Conservation (phyloP, 106 monocot genomes). For the Platanthera guangdongensis region DNA sequence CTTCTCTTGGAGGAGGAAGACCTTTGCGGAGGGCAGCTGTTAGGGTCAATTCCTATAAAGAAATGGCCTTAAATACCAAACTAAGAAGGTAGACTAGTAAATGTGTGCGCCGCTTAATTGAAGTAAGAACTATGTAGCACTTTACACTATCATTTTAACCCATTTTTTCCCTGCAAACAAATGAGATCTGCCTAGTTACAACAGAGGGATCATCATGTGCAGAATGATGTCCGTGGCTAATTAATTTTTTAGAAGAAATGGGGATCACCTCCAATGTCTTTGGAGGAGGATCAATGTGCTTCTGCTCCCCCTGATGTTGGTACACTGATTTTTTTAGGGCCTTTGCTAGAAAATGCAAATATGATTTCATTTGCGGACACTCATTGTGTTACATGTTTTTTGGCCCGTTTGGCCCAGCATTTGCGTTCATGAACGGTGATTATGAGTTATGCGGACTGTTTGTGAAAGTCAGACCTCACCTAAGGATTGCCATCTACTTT, state of each 20-base stretch:
- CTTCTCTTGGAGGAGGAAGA: constrained; percentile 17
- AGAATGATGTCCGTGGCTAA: not conserved
- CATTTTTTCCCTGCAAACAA: not conserved
- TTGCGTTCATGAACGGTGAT: too few relatives aligned
- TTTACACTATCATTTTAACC: not conserved
- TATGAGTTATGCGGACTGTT: too few relatives aligned
- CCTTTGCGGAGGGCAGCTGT: constrained; percentile 42
- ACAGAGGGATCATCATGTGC: not conserved
- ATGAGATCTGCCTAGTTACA: not conserved
- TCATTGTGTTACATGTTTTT: too few relatives aligned
- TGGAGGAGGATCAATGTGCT: too few relatives aligned
- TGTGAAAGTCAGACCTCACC: too few relatives aligned
- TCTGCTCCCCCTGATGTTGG: too few relatives aligned
- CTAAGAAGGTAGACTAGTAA: constrained; percentile 30
- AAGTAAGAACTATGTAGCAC: not conserved
- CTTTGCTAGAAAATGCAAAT: too few relatives aligned
- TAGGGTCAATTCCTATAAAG: constrained; percentile 45
- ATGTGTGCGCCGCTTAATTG: not conserved
- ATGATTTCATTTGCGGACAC: too few relatives aligned
- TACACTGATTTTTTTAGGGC: too few relatives aligned
- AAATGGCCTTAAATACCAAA: constrained; percentile 32
- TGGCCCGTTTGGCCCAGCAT: too few relatives aligned
- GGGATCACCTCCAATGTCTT: not conserved
- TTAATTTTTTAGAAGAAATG: not conserved
- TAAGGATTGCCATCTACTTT: too few relatives aligned